Conservation (phyloP, 139 green algal species). For the Auxenochlorella pyrenoidosa region DNA sequence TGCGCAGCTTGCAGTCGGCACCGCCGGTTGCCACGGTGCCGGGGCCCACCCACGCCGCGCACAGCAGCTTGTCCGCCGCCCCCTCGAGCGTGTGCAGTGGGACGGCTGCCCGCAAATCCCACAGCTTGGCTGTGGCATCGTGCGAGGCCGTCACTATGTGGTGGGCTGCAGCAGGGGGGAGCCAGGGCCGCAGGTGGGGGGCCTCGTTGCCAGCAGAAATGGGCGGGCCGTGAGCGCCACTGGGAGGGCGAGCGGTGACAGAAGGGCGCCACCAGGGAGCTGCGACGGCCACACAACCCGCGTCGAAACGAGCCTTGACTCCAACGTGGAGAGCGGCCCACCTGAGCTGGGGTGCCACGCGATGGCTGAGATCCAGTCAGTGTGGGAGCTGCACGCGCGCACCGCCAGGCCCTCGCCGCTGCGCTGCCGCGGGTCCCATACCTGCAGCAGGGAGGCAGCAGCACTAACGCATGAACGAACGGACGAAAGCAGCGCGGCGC, state of each 20-base stretch:
- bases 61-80: slow-evolving; percentile 54
- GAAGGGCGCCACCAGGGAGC: too few species aligned
- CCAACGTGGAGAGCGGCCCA: too few species aligned
- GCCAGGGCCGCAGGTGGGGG: neutral
- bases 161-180: slow-evolving; percentile 38
- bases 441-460: neutral
- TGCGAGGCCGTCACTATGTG: slow-evolving; percentile 72
- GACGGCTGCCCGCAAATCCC: slow-evolving; percentile 65
- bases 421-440: slow-evolving; percentile 81
- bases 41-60: slow-evolving; percentile 9
- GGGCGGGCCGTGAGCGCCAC: too few species aligned
- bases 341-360: slow-evolving; percentile 68
- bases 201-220: too few species aligned
- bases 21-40: slow-evolving; percentile 23
- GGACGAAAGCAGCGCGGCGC: too few species aligned
- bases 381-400: slow-evolving; percentile 60
- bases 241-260: too few species aligned
- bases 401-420: slow-evolving; percentile 58
- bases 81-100: slow-evolving; percentile 68
- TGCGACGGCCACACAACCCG: too few species aligned
- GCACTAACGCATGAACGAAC: neutral
- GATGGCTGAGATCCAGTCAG: slow-evolving; percentile 74
- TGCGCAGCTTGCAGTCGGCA: slow-evolving; percentile 39
- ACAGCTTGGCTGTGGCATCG: slow-evolving; percentile 70
- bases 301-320: too few species aligned